phyloP scores from a whole-genome alignment of 2,329 filamentous ascomycete genomes.

The Lasiodiplodia theobromae region DNA sequence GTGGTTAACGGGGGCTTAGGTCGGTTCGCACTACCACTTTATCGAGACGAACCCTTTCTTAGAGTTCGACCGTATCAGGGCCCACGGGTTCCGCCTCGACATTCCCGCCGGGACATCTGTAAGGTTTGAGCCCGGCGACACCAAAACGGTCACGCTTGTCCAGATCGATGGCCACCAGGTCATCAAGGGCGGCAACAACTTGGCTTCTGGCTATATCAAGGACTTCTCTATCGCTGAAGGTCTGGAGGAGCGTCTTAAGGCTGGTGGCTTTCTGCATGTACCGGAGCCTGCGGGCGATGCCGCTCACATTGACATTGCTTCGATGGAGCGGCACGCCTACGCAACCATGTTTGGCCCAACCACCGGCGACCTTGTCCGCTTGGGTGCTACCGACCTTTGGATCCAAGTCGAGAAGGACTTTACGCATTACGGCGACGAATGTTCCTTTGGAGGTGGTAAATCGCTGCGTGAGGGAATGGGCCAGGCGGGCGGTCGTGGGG shows the following conservation, averaged over 20 bases:
- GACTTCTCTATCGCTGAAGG: slow-evolving; percentile 64
- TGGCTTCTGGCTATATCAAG: slow-evolving; percentile 78
- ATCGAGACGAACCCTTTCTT: slow-evolving; percentile 92
- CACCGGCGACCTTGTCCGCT: slow-evolving; percentile 80
- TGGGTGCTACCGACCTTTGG: slow-evolving; percentile 89
- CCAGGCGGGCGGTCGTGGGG: slow-evolving; percentile 78
- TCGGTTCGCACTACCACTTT: slow-evolving; percentile 95
- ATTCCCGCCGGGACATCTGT: slow-evolving; percentile 91
- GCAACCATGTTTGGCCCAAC: slow-evolving; percentile 92
- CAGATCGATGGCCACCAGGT: slow-evolving; percentile 82
- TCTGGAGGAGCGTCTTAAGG: slow-evolving; percentile 71
- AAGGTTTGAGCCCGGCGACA: slow-evolving; percentile 92
- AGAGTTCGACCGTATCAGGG: slow-evolving; percentile 81
- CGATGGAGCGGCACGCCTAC: slow-evolving; percentile 81
- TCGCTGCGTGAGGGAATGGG: slow-evolving; percentile 95
- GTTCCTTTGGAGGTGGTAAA: slow-evolving; percentile 94
- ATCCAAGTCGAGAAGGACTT: slow-evolving; percentile 86
- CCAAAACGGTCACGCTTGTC: slow-evolving; percentile 87
- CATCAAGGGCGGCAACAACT: slow-evolving; percentile 82
- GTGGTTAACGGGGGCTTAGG: slow-evolving; percentile 47
- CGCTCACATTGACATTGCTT: slow-evolving; percentile 65
- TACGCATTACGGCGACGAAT: slow-evolving; percentile 89
- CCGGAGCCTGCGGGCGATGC: slow-evolving; percentile 68
- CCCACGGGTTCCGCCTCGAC: slow-evolving; percentile 87
- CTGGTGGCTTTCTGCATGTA: slow-evolving; percentile 79